Conservation (phyloP, 1,284 basidiomycete genomes). For the Mycosarcoma mackinlayi region DNA sequence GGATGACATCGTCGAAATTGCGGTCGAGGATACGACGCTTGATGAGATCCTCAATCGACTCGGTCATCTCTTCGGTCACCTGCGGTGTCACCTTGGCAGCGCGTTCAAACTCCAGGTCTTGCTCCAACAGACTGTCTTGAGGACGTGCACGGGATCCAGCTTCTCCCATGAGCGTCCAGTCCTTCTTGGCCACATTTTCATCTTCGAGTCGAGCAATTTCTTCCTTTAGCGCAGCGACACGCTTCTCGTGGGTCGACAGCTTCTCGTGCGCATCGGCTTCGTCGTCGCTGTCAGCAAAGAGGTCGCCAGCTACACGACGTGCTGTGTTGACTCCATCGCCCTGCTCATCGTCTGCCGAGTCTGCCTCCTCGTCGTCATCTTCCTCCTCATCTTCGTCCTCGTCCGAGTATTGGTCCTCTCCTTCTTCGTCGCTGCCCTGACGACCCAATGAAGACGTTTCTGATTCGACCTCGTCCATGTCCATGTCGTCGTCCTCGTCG, state of each 20-base stretch:
- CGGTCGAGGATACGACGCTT: slow-evolving; percentile 86
- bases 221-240: slow-evolving; percentile 71
- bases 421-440: slow-evolving; percentile 50
- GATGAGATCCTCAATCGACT: slow-evolving; percentile 87
- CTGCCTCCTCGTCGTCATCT: slow-evolving; percentile 56
- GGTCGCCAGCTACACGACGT: slow-evolving; percentile 71
- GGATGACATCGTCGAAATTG: slow-evolving; percentile 90
- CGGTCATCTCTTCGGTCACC: slow-evolving; percentile 87
- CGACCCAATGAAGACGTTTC: slow-evolving; percentile 41
- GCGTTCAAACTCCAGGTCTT: slow-evolving; percentile 93
- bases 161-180: slow-evolving; percentile 95
- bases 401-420: slow-evolving; percentile 44
- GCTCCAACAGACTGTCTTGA: slow-evolving; percentile 89
- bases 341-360: slow-evolving; percentile 52
- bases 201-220: slow-evolving; percentile 73
- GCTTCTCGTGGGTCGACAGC: slow-evolving; percentile 72
- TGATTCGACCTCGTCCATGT: slow-evolving; percentile 53
- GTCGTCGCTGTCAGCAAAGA: slow-evolving; percentile 72
- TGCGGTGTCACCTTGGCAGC: slow-evolving; percentile 86
- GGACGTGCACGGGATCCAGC: slow-evolving; percentile 84
- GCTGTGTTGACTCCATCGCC: slow-evolving; percentile 69
- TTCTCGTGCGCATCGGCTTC: slow-evolving; percentile 61
- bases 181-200: slow-evolving; percentile 74
- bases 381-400: slow-evolving; percentile 41
- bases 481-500: slow-evolving; percentile 68